Conservation (phyloP, 1,139 yeast species). For the Yamadazyma atmosphaerica region DNA sequence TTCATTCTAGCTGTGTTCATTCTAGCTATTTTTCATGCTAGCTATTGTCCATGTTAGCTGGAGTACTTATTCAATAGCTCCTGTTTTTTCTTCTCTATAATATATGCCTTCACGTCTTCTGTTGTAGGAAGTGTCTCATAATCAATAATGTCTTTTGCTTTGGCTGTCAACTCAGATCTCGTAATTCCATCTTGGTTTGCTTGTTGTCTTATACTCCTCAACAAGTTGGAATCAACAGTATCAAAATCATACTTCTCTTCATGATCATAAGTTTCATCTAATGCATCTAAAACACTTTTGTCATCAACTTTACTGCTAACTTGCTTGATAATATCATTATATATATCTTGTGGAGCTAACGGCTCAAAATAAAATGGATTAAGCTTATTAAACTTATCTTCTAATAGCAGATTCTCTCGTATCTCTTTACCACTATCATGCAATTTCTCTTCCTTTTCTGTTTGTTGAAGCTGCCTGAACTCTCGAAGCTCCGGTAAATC, state of each 20-base stretch:
- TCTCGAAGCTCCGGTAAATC: conserved; percentile 68
- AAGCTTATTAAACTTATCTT: conserved; percentile 16
- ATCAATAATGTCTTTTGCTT: conserved; percentile 12
- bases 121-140: conserved; percentile 38
- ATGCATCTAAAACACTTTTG: conserved; percentile 11
- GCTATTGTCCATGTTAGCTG: too few species aligned
- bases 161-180: not conserved
- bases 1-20: too few species aligned
- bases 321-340: conserved; percentile 9
- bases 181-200: not conserved
- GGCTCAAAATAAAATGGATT: conserved; percentile 33
- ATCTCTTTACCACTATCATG: conserved; percentile 11
- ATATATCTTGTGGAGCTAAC: not conserved
- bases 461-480: conserved; percentile 2
- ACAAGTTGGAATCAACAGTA: conserved; percentile 2
- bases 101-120: conserved; percentile 43
- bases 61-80: conserved; percentile 38
- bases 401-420: conserved; percentile 20
- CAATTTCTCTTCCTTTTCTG: conserved; percentile 1
- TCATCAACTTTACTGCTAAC: conserved; percentile 20
- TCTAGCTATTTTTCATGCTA: too few species aligned
- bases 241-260: conserved; percentile 6
- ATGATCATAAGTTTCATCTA: conserved; percentile 11
- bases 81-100: conserved; percentile 47
- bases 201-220: conserved; percentile 3